Percentiles rank a stretch among this genome's conserved stretches.
These are phyloP conservation scores for Auricularia cornea DNA, from an alignment of 768 basidiomycete species.

Conservation along the genomic window DNA sequence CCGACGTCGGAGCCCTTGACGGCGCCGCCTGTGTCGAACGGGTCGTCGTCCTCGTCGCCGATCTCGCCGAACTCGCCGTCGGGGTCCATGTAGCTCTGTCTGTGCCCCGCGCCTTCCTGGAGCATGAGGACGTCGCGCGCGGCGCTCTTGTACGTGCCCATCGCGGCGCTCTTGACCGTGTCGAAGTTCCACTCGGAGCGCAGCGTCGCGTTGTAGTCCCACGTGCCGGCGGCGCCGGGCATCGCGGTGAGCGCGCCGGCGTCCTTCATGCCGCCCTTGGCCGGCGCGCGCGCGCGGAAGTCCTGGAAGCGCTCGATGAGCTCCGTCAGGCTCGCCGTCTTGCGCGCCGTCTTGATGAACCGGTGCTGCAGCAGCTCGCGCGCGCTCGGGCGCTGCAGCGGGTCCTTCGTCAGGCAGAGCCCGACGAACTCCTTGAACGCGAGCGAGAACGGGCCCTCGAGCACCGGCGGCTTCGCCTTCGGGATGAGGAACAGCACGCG, in stretches of 20 bases:
- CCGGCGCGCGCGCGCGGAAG: slow-evolving; percentile 45
- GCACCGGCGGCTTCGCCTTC: slow-evolving; percentile 84
- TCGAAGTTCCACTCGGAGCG: slow-evolving; percentile 96
- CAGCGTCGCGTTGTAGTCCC: slow-evolving; percentile 70
- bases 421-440: slow-evolving; percentile 92
- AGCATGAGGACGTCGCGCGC: slow-evolving; percentile 54
- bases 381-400: slow-evolving; percentile 76
- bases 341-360: slow-evolving; percentile 79
- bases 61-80: slow-evolving; percentile 37
- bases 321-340: slow-evolving; percentile 76
- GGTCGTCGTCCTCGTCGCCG: slow-evolving; percentile 32
- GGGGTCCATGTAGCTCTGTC: slow-evolving; percentile 28
- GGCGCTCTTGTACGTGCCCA: slow-evolving; percentile 72
- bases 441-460: slow-evolving; percentile 78
- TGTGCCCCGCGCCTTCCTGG: slow-evolving; percentile 8
- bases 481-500: slow-evolving; percentile 96
- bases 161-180: slow-evolving; percentile 57
- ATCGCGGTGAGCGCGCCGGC: slow-evolving; percentile 29
- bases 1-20: slow-evolving; percentile 49
- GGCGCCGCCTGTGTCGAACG: slow-evolving; percentile 55
- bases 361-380: slow-evolving; percentile 89
- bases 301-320: slow-evolving; percentile 84
- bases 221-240: slow-evolving; percentile 52
- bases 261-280: slow-evolving; percentile 39
- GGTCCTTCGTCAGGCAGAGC: slow-evolving; percentile 89